These are phyloP conservation scores for Dioscorea cayenensis DNA, from an alignment of 116 monocot genomes.

Conservation along the genomic window DNA sequence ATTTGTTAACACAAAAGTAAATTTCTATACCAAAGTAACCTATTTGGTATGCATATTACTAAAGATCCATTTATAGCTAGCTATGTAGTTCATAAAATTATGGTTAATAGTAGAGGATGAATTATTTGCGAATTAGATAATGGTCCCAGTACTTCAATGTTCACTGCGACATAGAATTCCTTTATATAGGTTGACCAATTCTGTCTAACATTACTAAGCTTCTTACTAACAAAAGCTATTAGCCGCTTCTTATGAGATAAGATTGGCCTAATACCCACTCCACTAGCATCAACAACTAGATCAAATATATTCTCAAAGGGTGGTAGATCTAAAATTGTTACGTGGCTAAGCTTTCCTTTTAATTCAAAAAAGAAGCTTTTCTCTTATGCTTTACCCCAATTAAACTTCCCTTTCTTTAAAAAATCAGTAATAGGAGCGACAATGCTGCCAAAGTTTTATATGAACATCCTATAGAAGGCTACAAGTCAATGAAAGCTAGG, in stretches of 20 bases:
- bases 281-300: background rate
- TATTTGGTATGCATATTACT: background rate
- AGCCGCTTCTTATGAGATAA: background rate
- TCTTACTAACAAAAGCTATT: constrained; percentile 4
- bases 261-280: background rate
- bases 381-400: background rate
- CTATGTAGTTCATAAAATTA: constrained; percentile 7
- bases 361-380: background rate
- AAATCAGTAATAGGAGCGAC: background rate
- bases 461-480: background rate
- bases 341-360: background rate
- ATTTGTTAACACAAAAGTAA: background rate
- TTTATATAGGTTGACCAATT: constrained; percentile 10
- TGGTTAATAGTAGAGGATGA: constrained; percentile 8
- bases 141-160: constrained; percentile 10
- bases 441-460: background rate
- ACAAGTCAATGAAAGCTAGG: too few relatives aligned
- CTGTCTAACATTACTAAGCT: background rate
- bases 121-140: constrained; percentile 8
- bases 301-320: background rate
- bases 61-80: background rate
- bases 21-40: constrained; percentile 6
- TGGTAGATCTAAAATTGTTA: background rate
- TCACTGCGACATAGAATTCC: constrained; percentile 9
- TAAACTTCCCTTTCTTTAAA: background rate